Evolutionary conservation across 1,284 basidiomycete genomes (phyloP).

Genomic region (Trametes hirsuta): DNA sequence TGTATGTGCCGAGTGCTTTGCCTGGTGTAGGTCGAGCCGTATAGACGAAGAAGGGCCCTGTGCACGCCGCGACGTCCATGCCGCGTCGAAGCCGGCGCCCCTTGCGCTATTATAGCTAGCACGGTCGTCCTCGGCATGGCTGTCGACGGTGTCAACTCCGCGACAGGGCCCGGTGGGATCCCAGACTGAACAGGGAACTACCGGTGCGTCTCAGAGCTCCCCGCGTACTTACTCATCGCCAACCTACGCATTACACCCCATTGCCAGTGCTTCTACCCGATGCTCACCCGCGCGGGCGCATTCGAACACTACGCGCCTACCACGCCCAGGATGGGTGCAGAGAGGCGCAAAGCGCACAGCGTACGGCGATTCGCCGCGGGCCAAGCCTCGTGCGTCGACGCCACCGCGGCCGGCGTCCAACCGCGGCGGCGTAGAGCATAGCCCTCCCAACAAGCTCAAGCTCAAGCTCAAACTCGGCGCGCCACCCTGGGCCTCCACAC

Average conservation of each 20-base stretch:
- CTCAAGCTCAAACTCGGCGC: constrained; percentile 6
- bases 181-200: not conserved
- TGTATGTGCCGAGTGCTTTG: too few species aligned
- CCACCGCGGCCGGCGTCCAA: not conserved
- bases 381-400: too few species aligned
- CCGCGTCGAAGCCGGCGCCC: too few species aligned
- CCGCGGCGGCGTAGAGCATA: not conserved
- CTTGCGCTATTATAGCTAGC: not conserved
- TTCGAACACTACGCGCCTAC: too few species aligned
- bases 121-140: not conserved
- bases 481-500: not conserved
- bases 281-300: too few species aligned
- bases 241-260: not conserved
- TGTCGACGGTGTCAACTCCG: constrained; percentile 2
- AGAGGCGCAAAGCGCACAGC: too few species aligned
- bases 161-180: not conserved
- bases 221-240: not conserved
- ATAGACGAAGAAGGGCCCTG: too few species aligned
- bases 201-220: not conserved
- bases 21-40: too few species aligned
- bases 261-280: too few species aligned
- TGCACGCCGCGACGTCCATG: too few species aligned
- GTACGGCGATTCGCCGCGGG: too few species aligned
- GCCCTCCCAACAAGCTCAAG: not conserved
- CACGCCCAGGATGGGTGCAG: too few species aligned